Evolutionary conservation across 2,329 filamentous ascomycete genomes (phyloP).

Genomic region (Fusarium torulosum): DNA sequence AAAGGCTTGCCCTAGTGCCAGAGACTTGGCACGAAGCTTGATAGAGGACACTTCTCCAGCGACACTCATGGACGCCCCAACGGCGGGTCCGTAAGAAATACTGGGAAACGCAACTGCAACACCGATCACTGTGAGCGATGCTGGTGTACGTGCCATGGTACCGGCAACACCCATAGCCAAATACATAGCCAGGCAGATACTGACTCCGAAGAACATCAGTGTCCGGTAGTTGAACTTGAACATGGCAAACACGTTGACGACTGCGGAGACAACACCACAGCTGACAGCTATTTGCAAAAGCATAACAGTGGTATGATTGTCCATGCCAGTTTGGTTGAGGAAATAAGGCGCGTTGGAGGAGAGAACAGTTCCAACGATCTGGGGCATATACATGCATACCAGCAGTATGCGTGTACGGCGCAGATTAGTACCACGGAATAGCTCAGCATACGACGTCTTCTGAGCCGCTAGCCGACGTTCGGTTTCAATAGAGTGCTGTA

Average conservation of each 20-base stretch:
- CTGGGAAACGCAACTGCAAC: slow-evolving; percentile 11
- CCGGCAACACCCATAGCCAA: slow-evolving; percentile 16
- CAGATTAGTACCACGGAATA: slow-evolving; percentile 7
- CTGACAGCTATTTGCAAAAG: slow-evolving; percentile 11
- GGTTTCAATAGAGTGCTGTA: slow-evolving; percentile 11
- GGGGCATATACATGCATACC: slow-evolving; percentile 17
- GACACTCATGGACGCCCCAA: slow-evolving; percentile 6
- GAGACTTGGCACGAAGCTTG: slow-evolving; percentile 15
- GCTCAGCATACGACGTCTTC: slow-evolving; percentile 4
- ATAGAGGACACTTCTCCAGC: slow-evolving; percentile 13
- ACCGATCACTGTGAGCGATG: slow-evolving; percentile 6
- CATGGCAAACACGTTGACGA: slow-evolving; percentile 7
- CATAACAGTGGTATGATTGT: slow-evolving; percentile 11
- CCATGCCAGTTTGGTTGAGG: slow-evolving; percentile 15
- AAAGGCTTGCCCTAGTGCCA: slow-evolving; percentile 4
- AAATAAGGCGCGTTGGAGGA: slow-evolving; percentile 19
- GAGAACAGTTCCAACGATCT: slow-evolving; percentile 10
- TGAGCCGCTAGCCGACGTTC: slow-evolving; percentile 5
- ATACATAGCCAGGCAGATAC: slow-evolving; percentile 8
- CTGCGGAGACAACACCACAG: neutral
- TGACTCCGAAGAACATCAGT: slow-evolving; percentile 11
- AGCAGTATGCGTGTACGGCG: slow-evolving; percentile 7
- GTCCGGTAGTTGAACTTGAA: slow-evolving; percentile 5
- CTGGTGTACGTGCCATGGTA: slow-evolving; percentile 7
- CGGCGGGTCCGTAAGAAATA: slow-evolving; percentile 13